Conservation (phyloP, 2,329 filamentous ascomycete species). For the Gaeumannomyces tritici region DNA sequence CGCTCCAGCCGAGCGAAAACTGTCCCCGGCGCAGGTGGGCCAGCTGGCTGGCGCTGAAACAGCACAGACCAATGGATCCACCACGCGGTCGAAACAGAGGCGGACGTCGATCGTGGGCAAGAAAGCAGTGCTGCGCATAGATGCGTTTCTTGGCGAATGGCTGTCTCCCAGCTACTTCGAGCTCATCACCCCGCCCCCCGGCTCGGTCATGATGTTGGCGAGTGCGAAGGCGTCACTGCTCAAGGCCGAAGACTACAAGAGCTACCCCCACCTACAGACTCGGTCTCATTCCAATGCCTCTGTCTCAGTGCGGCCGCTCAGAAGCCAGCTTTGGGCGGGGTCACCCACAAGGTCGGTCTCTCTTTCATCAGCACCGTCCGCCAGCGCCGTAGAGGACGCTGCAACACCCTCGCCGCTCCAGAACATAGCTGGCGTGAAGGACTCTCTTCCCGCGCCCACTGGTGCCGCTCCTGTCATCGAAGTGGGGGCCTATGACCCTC, state of each 20-base stretch:
- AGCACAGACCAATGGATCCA: background rate
- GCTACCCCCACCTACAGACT: constrained; percentile 28
- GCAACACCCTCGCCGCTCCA: constrained; percentile 9
- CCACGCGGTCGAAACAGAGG: background rate
- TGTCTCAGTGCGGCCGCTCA: constrained; percentile 9
- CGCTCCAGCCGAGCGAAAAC: background rate
- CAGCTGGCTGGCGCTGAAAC: background rate
- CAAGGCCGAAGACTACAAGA: constrained; percentile 59
- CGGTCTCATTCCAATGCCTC: constrained; percentile 17
- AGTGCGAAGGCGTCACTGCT: constrained; percentile 82
- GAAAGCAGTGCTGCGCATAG: constrained; percentile 66
- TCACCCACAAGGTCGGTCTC: constrained; percentile 8
- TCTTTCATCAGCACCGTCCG: constrained; percentile 7
- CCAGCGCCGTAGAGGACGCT: constrained; percentile 2
- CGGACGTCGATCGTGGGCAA: constrained; percentile 21
- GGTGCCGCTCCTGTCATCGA: background rate
- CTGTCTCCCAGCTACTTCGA: constrained; percentile 89
- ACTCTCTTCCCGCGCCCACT: constrained; percentile 19
- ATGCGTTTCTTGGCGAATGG: constrained; percentile 95
- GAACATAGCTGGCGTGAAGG: constrained; percentile 20
- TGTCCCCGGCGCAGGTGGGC: constrained; percentile 1
- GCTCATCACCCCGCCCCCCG: constrained; percentile 79
- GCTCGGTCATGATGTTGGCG: constrained; percentile 77
- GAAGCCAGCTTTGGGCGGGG: constrained; percentile 12
- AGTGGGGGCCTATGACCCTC: constrained; percentile 52